These are phyloP conservation scores for Yamadazyma kitorensis DNA, from an alignment of 805 yeast species.

Conservation along the genomic window DNA sequence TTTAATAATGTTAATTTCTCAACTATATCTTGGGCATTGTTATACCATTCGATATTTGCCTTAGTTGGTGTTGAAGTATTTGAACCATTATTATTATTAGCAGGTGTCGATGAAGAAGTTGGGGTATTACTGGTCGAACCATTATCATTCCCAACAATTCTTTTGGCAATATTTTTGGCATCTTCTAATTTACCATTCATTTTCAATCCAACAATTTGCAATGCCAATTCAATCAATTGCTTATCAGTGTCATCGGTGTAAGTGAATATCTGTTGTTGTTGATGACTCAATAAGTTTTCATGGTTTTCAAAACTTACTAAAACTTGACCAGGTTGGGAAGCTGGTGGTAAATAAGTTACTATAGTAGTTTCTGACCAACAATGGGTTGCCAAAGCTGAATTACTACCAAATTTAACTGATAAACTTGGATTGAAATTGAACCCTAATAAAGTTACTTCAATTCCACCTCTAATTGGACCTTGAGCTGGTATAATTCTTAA, in stretches of 20 bases:
- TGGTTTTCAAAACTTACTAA: constrained; percentile 73
- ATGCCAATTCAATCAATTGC: constrained; percentile 89
- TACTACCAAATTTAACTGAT: constrained; percentile 81
- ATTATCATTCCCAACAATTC: constrained; percentile 71
- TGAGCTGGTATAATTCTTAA: constrained; percentile 92
- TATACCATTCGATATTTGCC: constrained; percentile 41
- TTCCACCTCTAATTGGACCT: constrained; percentile 95
- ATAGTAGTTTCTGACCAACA: constrained; percentile 96
- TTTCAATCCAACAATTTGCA: constrained; percentile 94
- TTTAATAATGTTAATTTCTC: constrained; percentile 44
- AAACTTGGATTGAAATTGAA: constrained; percentile 81
- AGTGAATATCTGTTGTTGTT: constrained; percentile 68
- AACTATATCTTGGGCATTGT: constrained; percentile 50
- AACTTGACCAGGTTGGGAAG: constrained; percentile 86
- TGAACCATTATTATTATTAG: constrained; percentile 6
- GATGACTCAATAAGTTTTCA: constrained; percentile 29
- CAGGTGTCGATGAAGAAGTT: constrained; percentile 13
- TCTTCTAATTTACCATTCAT: constrained; percentile 96
- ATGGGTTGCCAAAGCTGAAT: constrained; percentile 77
- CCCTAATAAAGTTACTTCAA: constrained; percentile 90
- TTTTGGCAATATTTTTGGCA: constrained; percentile 87
- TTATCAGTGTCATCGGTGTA: constrained; percentile 94
- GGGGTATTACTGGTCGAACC: constrained; percentile 21
- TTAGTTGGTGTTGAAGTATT: not conserved
- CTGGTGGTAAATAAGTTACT: constrained; percentile 92